phyloP scores from a whole-genome alignment of 345 rosid species.

The Eutrema heterophyllum region DNA sequence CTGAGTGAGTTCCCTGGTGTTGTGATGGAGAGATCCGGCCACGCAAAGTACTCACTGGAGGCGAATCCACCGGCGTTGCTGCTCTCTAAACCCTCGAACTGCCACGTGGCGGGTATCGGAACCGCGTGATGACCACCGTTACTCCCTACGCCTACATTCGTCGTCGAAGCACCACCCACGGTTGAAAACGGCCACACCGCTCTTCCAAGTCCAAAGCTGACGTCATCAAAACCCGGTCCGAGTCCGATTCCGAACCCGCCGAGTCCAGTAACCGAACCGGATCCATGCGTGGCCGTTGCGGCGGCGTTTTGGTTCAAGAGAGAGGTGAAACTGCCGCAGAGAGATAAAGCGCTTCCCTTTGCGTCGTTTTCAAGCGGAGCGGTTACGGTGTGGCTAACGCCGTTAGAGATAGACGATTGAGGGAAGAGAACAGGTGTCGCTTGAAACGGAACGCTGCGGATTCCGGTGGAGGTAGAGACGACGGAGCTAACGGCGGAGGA shows the following conservation, averaged over 20 bases:
- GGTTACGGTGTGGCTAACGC: constrained; percentile 8
- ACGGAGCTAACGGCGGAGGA: constrained; percentile 36
- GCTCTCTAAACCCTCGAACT: constrained; percentile 61
- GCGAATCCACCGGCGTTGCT: constrained; percentile 40
- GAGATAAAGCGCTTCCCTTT: constrained; percentile 27
- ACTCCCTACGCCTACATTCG: constrained; percentile 24
- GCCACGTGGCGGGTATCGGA: constrained; percentile 65
- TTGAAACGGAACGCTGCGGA: constrained; percentile 31
- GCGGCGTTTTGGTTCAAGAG: constrained; percentile 55
- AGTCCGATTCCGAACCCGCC: constrained; percentile 76
- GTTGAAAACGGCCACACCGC: constrained; percentile 65
- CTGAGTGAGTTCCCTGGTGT: constrained; percentile 77
- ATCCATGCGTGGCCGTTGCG: constrained; percentile 25
- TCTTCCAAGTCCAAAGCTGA: constrained; percentile 67
- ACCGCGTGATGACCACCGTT: constrained; percentile 22
- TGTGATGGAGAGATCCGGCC: constrained; percentile 95
- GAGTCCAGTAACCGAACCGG: constrained; percentile 61
- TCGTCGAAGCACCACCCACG: constrained; percentile 22
- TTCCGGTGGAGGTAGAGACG: constrained; percentile 13
- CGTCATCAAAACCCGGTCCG: constrained; percentile 54
- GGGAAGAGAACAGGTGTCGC: constrained; percentile 57
- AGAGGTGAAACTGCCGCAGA: constrained; percentile 64
- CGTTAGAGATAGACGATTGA: constrained; percentile 20
- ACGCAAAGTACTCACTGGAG: constrained; percentile 64
- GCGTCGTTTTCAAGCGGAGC: neutral